Conservation (phyloP, 306 rosid genomes). For the Pueraria montana region DNA sequence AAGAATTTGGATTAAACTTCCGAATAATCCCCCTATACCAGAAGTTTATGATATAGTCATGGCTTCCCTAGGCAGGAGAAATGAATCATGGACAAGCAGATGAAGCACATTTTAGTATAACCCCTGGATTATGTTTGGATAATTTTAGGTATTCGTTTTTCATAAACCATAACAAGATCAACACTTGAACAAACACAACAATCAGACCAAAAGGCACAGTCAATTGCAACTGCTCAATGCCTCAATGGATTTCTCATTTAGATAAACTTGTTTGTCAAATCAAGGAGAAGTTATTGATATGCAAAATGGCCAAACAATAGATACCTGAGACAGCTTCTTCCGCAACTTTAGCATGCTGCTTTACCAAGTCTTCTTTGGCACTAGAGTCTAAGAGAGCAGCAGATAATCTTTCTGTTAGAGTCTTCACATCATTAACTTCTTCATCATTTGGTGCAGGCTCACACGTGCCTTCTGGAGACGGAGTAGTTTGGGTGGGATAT, state of each 20-base stretch:
- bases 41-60: not conserved
- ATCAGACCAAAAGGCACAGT: not conserved
- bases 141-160: slow-evolving; percentile 16
- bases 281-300: not conserved
- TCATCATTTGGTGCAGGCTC: slow-evolving; percentile 57
- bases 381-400: slow-evolving; percentile 65
- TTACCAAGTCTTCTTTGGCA: slow-evolving; percentile 71
- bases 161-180: slow-evolving; percentile 7
- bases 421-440: slow-evolving; percentile 54
- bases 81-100: slow-evolving; percentile 21
- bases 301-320: slow-evolving; percentile 17
- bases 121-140: slow-evolving; percentile 1
- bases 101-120: not conserved
- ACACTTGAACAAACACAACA: slow-evolving; percentile 4
- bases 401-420: slow-evolving; percentile 61
- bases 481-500: slow-evolving; percentile 53
- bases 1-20: not conserved
- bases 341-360: slow-evolving; percentile 84
- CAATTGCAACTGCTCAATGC: not conserved
- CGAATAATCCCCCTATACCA: slow-evolving; percentile 5
- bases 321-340: slow-evolving; percentile 90
- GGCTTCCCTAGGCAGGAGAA: slow-evolving; percentile 18
- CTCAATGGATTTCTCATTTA: slow-evolving; percentile 7
- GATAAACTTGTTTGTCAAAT: not conserved
- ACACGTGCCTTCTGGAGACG: slow-evolving; percentile 64